Base-by-base conservation (phyloP, 177 flowering plant species). In the Vitis hybrid region DNA sequence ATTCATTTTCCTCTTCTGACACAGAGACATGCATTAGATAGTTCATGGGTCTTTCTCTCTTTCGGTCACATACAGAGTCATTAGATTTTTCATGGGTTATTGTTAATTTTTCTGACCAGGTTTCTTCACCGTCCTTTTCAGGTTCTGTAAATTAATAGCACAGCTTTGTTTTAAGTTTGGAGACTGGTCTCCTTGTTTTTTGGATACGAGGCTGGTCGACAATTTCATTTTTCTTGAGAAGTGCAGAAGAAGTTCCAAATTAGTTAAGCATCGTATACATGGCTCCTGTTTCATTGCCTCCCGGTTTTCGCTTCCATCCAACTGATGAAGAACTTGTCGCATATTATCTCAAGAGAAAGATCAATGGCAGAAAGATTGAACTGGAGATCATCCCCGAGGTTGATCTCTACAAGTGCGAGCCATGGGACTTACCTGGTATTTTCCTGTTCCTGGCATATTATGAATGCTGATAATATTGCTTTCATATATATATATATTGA, bases 351-450 rank as follows among this genome's bases (percentile, higher is more conserved):
- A 88, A 87, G 31, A 80, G 93, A 65, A 88, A 90, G 86, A 90
- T 88, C 69, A 87, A 88, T 57, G 87, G 93, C 22, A 82, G 82
- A 1, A 77, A 75, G 69, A 90, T 90, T 14, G 96, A 90, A 34
- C 78, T 90, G 3, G 96, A 90, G 78, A 72, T 90, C 76, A 90
- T 90, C 72, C 90, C 93, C 9, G 96, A 90, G 81, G 89, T 90
- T 60, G 96, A 90, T 82, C 89, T 90, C 68, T 90, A 90, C 83
- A 90, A 90, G 79, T 90, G 96, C 65, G 93, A 90, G 72, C 96
- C 96, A 1, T 89, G 93, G 93, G 91, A 89, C 50, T 86, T 88
- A 70, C 94, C 94, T 31, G 92, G 94, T 89, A 86, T 39, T 15
- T 45, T 1, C 2, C 31, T 29, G 31, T 29, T 29, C 31, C 31